Conservation (phyloP, 192 early-diverging fungal genomes). For the Linnemannia zychae region DNA sequence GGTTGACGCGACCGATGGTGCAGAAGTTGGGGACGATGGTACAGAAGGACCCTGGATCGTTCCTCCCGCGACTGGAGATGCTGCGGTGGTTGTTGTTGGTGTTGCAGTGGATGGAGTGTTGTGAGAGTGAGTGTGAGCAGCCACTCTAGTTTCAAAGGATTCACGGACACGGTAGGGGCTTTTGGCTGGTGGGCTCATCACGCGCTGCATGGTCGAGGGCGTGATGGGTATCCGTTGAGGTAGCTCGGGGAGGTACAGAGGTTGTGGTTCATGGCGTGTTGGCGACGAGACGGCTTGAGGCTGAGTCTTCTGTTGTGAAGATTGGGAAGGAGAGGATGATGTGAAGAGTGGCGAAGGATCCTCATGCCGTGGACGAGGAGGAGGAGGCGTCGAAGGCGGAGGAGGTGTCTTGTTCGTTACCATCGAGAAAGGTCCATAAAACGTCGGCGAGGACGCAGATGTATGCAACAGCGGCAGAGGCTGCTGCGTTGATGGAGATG, state of each 20-base stretch:
- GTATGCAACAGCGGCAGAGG: background rate
- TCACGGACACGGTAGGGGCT: slow-evolving; percentile 40
- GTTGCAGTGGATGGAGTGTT: slow-evolving; percentile 4
- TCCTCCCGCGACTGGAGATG: background rate
- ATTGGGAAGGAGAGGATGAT: background rate
- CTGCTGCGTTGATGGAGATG: background rate
- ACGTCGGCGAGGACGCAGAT: background rate
- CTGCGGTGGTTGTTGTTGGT: background rate
- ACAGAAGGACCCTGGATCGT: slow-evolving; percentile 2
- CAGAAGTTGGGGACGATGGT: background rate
- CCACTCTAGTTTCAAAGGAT: slow-evolving; percentile 31
- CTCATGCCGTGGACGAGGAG: background rate
- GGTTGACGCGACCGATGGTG: slow-evolving; percentile 35
- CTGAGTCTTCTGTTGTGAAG: no score
- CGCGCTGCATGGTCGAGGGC: background rate
- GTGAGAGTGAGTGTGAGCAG: background rate
- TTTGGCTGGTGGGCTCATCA: slow-evolving; percentile 16
- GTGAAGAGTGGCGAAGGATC: background rate
- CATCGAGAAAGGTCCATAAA: background rate
- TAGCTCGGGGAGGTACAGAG: background rate
- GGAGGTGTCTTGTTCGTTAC: background rate
- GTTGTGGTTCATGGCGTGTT: background rate
- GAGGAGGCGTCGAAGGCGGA: background rate
- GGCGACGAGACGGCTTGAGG: background rate
- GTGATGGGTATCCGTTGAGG: background rate